Evolutionary conservation across 441 rosid species (phyloP).

Genomic region (Eugenia klotzschiana): DNA sequence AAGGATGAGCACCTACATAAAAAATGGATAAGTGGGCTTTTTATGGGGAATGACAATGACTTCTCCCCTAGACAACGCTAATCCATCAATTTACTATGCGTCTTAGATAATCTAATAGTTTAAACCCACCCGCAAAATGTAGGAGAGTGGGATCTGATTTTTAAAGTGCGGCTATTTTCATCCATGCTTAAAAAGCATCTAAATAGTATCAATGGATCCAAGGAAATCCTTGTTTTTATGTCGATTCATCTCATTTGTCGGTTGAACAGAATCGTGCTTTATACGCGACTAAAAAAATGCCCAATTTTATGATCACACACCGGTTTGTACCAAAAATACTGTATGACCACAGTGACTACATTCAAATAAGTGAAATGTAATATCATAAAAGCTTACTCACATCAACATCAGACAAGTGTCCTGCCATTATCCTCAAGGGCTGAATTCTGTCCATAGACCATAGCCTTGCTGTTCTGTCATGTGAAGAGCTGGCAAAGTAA

Average conservation of each 20-base stretch:
- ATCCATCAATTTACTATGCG: neutral
- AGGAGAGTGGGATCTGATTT: neutral
- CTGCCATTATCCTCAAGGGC: constrained; percentile 91
- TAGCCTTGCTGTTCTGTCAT: constrained; percentile 88
- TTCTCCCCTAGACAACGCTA: neutral
- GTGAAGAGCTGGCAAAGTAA: constrained; percentile 90
- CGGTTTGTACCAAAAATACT: neutral
- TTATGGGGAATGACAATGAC: neutral
- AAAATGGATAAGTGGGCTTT: neutral
- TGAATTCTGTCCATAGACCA: constrained; percentile 96
- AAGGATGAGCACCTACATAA: neutral
- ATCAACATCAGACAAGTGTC: constrained; percentile 95
- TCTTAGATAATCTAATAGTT: neutral
- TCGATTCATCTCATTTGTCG: neutral
- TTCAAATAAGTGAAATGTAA: constrained; percentile 2
- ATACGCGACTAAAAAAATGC: neutral
- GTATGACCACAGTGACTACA: neutral
- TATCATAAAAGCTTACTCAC: constrained; percentile 27
- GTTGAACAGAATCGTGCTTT: neutral
- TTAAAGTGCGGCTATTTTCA: neutral
- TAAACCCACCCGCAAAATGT: neutral
- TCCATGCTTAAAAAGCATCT: neutral
- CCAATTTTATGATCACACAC: neutral
- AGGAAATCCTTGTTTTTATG: neutral
- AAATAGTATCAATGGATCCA: neutral